These are phyloP conservation scores for Danielia oregonensis DNA, from an alignment of 805 yeast genomes.

Conservation along the genomic window DNA sequence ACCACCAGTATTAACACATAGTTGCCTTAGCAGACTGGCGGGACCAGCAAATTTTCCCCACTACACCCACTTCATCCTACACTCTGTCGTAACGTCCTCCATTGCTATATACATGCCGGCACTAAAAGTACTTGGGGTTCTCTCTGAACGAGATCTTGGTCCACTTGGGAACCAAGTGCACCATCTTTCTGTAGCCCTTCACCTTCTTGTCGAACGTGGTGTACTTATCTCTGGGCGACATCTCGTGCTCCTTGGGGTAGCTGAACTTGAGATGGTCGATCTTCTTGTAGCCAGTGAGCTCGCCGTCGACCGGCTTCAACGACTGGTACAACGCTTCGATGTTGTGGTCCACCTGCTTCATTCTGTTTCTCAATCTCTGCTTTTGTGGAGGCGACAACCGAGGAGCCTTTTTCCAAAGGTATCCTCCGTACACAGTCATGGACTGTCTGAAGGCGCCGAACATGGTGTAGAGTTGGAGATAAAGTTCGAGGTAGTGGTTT, in stretches of 20 bases:
- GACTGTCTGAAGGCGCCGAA: constrained; percentile 72
- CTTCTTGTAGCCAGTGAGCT: constrained; percentile 33
- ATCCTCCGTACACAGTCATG: constrained; percentile 60
- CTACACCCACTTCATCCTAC: no score
- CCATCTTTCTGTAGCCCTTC: constrained; percentile 79
- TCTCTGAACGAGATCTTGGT: constrained; percentile 78
- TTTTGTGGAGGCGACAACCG: constrained; percentile 74
- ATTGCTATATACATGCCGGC: not conserved
- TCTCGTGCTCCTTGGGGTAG: constrained; percentile 76
- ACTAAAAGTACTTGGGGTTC: constrained; percentile 71
- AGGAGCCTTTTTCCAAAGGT: constrained; percentile 54
- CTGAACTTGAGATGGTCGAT: constrained; percentile 33
- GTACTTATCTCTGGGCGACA: constrained; percentile 82
- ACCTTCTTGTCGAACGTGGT: constrained; percentile 75
- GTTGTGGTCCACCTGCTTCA: constrained; percentile 77
- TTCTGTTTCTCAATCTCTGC: constrained; percentile 76
- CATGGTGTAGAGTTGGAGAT: no score
- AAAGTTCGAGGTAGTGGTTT: no score
- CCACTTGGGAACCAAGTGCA: constrained; percentile 89
- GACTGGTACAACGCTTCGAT: constrained; percentile 58
- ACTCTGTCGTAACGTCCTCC: no score
- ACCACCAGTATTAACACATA: no score
- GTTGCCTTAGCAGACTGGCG: no score
- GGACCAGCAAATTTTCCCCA: no score
- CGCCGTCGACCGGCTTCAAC: constrained; percentile 20